These are phyloP conservation scores for Vaccinium darrowii DNA, from an alignment of 148 eudicot species.

Conservation along the genomic window DNA sequence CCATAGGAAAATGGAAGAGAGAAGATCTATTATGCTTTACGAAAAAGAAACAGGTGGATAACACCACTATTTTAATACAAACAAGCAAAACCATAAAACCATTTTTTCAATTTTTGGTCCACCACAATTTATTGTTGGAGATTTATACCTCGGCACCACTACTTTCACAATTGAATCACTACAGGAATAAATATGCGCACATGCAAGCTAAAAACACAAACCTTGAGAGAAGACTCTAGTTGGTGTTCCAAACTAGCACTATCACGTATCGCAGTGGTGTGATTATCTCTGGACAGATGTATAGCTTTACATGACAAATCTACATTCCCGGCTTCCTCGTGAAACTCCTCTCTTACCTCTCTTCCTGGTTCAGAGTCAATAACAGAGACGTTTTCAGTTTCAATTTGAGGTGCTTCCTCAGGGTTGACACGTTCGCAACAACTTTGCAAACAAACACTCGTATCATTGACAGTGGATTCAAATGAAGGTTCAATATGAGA, in stretches of 20 bases:
- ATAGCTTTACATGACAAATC: conserved; percentile 20
- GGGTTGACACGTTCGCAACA: conserved; percentile 7
- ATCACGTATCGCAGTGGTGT: conserved; percentile 7
- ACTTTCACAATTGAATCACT: neutral
- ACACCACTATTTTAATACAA: neutral
- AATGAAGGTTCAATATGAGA: conserved; percentile 26
- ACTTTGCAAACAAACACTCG: neutral
- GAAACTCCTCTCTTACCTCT: conserved; percentile 21
- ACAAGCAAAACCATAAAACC: neutral
- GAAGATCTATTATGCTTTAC: neutral
- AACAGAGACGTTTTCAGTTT: conserved; percentile 10
- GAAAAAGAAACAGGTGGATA: neutral
- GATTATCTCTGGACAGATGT: conserved; percentile 6
- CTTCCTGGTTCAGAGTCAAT: conserved; percentile 17
- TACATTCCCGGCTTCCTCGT: neutral
- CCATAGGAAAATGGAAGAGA: neutral
- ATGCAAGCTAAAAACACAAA: conserved; percentile 17
- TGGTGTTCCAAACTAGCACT: conserved; percentile 15
- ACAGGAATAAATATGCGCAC: neutral
- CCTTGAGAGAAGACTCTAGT: conserved; percentile 32
- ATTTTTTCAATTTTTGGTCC: neutral
- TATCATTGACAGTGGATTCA: conserved; percentile 17
- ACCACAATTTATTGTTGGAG: neutral
- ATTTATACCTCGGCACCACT: neutral
- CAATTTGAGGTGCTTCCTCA: conserved; percentile 26